These are phyloP conservation scores for Ceriops tagal DNA, from an alignment of 345 rosid species.

Conservation along the genomic window DNA sequence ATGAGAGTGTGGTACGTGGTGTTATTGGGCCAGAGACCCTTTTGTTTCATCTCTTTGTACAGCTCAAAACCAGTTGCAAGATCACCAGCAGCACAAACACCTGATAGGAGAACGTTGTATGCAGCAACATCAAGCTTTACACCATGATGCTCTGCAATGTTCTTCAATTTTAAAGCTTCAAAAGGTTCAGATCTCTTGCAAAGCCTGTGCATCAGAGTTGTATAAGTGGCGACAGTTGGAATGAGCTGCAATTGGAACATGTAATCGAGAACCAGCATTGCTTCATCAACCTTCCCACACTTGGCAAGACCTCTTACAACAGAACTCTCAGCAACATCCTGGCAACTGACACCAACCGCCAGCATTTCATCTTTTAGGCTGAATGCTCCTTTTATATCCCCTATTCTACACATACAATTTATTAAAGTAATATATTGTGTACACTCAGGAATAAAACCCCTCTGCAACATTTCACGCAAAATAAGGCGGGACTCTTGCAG, in stretches of 20 bases:
- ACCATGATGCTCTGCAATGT: conserved; percentile 45
- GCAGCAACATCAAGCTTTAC: conserved; percentile 63
- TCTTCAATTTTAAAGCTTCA: conserved; percentile 56
- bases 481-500: conserved; percentile 48
- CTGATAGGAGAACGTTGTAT: conserved; percentile 73
- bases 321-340: conserved; percentile 76
- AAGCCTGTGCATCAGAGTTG: conserved; percentile 63
- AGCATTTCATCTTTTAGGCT: conserved; percentile 67
- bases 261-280: conserved; percentile 48
- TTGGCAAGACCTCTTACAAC: conserved; percentile 79
- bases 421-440: conserved; percentile 51
- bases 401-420: conserved; percentile 61
- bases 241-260: conserved; percentile 51
- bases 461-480: conserved; percentile 57
- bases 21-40: conserved; percentile 55
- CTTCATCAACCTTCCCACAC: conserved; percentile 77
- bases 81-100: conserved; percentile 56
- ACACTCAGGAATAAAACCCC: conserved; percentile 45
- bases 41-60: conserved; percentile 73
- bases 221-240: conserved; percentile 77
- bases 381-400: conserved; percentile 58
- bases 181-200: conserved; percentile 47
- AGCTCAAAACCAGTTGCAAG: conserved; percentile 46
- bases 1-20: conserved; percentile 61
- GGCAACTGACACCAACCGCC: conserved; percentile 35